Evolutionary conservation across 1,284 basidiomycete species (phyloP).

Genomic region (Ceratobasidium sp.): DNA sequence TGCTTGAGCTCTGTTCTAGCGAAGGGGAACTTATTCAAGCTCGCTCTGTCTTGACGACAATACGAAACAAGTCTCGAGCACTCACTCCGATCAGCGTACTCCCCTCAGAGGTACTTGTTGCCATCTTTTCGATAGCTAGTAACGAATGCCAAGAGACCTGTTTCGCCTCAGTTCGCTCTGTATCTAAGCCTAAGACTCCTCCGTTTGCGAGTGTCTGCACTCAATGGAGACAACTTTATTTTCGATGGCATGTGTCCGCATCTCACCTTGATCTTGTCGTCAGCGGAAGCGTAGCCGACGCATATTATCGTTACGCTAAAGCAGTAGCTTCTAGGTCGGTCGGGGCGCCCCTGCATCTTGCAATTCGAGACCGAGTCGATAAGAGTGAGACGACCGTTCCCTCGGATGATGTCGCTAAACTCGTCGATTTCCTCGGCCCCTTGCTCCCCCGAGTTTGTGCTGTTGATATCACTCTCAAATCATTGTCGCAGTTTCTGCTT

Average conservation of each 20-base stretch:
- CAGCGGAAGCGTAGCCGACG: background rate
- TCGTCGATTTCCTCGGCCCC: background rate
- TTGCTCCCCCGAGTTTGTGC: background rate
- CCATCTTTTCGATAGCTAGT: background rate
- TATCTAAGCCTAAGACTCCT: background rate
- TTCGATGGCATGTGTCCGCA: constrained; percentile 3
- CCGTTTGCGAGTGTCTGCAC: background rate
- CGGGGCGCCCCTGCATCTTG: background rate
- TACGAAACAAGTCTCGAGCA: background rate
- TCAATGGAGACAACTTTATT: background rate
- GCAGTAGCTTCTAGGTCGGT: no score
- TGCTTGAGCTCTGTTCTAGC: background rate
- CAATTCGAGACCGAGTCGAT: constrained; percentile 4
- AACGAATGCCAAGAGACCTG: background rate
- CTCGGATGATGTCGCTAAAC: background rate
- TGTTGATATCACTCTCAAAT: background rate
- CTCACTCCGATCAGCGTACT: background rate
- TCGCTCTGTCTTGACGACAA: background rate
- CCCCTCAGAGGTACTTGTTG: background rate
- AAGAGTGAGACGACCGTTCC: background rate
- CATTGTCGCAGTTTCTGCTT: background rate
- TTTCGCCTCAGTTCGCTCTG: background rate
- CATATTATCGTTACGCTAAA: background rate
- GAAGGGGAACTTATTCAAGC: background rate
- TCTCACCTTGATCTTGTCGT: constrained; percentile 23